Conservation (phyloP, 768 basidiomycete genomes). For the Mycena olivaceomarginata region DNA sequence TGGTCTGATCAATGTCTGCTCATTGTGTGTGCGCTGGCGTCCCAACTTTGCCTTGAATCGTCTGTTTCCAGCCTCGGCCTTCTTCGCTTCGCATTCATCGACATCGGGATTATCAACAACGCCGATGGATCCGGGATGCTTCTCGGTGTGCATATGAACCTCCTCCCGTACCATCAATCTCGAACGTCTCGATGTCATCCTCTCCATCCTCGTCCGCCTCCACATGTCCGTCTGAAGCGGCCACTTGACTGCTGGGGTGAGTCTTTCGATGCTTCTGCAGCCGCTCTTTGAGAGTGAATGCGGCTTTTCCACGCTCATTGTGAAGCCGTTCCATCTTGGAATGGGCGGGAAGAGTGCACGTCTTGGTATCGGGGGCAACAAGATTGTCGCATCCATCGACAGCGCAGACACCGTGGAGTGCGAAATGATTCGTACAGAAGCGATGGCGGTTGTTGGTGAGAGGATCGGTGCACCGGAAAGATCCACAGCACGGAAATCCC, state of each 20-base stretch:
- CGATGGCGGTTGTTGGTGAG: constrained; percentile 41
- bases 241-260: neutral
- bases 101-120: neutral
- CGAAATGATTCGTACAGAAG: constrained; percentile 27
- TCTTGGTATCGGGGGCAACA: neutral
- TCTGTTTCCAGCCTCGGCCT: constrained; percentile 22
- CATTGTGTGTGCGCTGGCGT: constrained; percentile 44
- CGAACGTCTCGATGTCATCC: constrained; percentile 20
- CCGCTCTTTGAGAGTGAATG: constrained; percentile 20
- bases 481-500: constrained; percentile 34
- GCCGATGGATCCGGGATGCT: constrained; percentile 12
- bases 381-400: constrained; percentile 6
- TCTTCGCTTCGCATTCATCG: constrained; percentile 25
- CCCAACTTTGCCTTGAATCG: constrained; percentile 39
- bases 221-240: neutral
- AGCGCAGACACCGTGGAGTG: constrained; percentile 10
- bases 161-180: neutral
- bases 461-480: constrained; percentile 21
- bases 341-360: neutral
- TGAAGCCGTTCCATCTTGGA: constrained; percentile 17
- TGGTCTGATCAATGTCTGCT: constrained; percentile 41
- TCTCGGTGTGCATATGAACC: neutral
- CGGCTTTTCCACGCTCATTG: constrained; percentile 19
- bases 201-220: neutral
- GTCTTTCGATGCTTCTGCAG: constrained; percentile 20